Evolutionary conservation across 1,139 yeast species (phyloP), one percentile per base, ranked within the genome.

Genomic region (Casaregolazyma suthepensis): DNA sequence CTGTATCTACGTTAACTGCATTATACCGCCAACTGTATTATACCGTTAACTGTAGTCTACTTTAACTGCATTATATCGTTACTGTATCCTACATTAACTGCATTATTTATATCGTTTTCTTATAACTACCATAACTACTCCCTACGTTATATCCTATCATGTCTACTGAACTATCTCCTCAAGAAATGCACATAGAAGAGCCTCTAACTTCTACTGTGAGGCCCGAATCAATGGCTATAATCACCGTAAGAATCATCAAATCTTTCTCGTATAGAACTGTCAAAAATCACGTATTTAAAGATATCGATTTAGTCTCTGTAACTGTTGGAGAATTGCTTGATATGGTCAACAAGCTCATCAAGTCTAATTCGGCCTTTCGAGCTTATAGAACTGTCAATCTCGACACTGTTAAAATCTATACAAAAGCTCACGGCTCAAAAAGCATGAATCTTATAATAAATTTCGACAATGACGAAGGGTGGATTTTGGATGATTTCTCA

Each of bases 381-480:
- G 96, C 98, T 0, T 91, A 83, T 69, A 78, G 97, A 63, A 86
- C 78, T 58, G 87, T 87, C n/a, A 75, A 74, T 1, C 85, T 83
- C 62, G 88, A 93, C 65, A 75, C 94, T 0, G 67, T 93, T 57
- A 93, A 94, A 70, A 78, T 93, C 17, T 93, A 93, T 71, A 87
- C 96, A 40, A 89, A 88, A 66, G 98, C 99, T 0, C 98, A 93
- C 68, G 96, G 96, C 6, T 80, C 96, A 43, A 93, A 93, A 71
- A 88, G 97, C 1, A 87, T 90, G 83, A 90, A 93, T 66, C 76
- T 93, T 61, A 95, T 89, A 50, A 87, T 94, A 58, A 93, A 93
- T 68, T 81, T 93, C 68, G 96, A 89, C 35, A 82, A 86, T 61
- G 89, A 87, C 63, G 82, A 79, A 4, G 83, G 80, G 55, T 86